phyloP scores from a whole-genome alignment of 192 early-diverging fungal species.

The Backusella mclennaniae region DNA sequence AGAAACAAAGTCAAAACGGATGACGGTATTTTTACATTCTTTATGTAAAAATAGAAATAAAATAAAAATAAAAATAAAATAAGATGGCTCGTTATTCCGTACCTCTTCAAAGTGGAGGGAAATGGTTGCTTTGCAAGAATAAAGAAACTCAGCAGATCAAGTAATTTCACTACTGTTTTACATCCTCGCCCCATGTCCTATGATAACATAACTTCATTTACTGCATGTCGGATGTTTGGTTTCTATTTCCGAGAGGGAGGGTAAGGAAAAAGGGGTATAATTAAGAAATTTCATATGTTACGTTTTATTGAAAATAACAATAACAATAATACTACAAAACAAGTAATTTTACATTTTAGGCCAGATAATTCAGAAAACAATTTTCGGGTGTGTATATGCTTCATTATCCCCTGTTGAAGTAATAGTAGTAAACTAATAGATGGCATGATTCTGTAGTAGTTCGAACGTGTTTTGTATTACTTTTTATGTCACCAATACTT shows the following conservation, averaged over 20 bases:
- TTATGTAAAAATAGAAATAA: too few relatives aligned
- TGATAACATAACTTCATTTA: neutral
- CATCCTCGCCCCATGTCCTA: neutral
- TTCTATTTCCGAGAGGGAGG: neutral
- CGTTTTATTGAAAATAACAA: neutral
- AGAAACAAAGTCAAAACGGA: neutral
- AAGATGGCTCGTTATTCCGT: too few relatives aligned
- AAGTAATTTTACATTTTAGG: neutral
- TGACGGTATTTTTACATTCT: neutral
- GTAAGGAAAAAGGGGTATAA: neutral
- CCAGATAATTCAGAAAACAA: too few relatives aligned
- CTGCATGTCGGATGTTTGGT: slow-evolving; percentile 1
- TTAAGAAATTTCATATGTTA: neutral
- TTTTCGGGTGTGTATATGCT: too few relatives aligned
- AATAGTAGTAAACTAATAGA: too few relatives aligned
- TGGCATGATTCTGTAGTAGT: too few relatives aligned
- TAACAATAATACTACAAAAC: neutral
- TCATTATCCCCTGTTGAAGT: too few relatives aligned
- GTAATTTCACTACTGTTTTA: neutral
- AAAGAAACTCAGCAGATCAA: neutral
- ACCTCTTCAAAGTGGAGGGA: too few relatives aligned
- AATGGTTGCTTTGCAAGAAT: neutral
- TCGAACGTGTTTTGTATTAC: too few relatives aligned
- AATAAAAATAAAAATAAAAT: too few relatives aligned
- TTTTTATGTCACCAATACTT: too few relatives aligned